phyloP scores from a whole-genome alignment of 2,329 filamentous ascomycete genomes.

The Aspergillus candidus region DNA sequence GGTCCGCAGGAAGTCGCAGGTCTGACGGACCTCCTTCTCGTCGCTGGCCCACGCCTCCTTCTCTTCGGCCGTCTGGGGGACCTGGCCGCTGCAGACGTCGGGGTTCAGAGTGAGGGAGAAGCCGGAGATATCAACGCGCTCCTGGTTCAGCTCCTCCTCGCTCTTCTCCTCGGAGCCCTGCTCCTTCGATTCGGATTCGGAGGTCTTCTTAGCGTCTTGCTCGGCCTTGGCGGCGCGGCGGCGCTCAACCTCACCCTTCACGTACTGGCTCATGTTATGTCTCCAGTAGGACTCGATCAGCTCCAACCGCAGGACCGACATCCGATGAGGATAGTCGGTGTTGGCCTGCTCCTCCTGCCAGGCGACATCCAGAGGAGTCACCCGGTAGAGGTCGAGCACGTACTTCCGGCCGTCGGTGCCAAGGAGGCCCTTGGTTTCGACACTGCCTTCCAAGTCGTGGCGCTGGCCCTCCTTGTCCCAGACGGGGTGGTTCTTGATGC shows the following conservation, averaged over 20 bases:
- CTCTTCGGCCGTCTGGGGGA: slow-evolving; percentile 83
- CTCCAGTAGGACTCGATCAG: slow-evolving; percentile 82
- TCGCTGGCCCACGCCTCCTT: slow-evolving; percentile 76
- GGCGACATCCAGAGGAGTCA: slow-evolving; percentile 81
- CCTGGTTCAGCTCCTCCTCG: slow-evolving; percentile 44
- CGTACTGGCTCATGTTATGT: slow-evolving; percentile 80
- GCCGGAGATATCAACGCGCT: slow-evolving; percentile 75
- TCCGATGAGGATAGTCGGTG: slow-evolving; percentile 79
- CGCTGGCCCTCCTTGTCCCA: slow-evolving; percentile 95
- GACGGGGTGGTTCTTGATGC: slow-evolving; percentile 89
- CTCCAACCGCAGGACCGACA: slow-evolving; percentile 89
- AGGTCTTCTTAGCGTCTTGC: slow-evolving; percentile 30
- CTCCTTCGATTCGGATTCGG: slow-evolving; percentile 37
- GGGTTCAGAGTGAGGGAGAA: slow-evolving; percentile 90
- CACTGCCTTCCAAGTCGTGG: slow-evolving; percentile 88
- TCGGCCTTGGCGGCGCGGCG: slow-evolving; percentile 45
- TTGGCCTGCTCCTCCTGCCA: slow-evolving; percentile 74
- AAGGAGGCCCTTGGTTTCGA: slow-evolving; percentile 96
- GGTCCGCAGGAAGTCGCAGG: slow-evolving; percentile 69
- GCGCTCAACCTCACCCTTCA: slow-evolving; percentile 69
- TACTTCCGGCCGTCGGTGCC: slow-evolving; percentile 96
- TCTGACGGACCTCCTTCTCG: slow-evolving; percentile 79
- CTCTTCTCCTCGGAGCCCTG: slow-evolving; percentile 36
- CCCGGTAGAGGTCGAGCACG: slow-evolving; percentile 90
- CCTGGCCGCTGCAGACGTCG: slow-evolving; percentile 89